Evolutionary conservation across 495 filamentous ascomycete species (phyloP).

Genomic region (Acidiella bohemica): DNA sequence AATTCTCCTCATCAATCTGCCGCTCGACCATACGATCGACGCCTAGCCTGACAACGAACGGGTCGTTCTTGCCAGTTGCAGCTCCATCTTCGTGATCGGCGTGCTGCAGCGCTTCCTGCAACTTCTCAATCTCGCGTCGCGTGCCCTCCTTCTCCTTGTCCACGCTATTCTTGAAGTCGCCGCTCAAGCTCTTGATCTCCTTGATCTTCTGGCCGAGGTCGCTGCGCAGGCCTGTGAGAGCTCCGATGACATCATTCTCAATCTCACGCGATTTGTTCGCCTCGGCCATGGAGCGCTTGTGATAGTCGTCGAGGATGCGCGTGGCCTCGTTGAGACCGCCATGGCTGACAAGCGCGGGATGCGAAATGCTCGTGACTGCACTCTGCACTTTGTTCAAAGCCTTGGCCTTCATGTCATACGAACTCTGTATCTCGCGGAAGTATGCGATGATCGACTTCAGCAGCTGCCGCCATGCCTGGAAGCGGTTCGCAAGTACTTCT

Average conservation of each 20-base stretch:
- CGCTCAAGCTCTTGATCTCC: constrained; percentile 82
- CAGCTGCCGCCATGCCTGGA: constrained; percentile 95
- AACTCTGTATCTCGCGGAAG: constrained; percentile 82
- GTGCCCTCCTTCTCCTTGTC: constrained; percentile 67
- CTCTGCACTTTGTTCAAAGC: constrained; percentile 70
- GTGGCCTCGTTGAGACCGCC: constrained; percentile 70
- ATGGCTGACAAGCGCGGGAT: constrained; percentile 54
- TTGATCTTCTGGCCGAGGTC: constrained; percentile 93
- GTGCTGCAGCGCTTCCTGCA: constrained; percentile 68
- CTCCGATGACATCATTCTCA: constrained; percentile 77
- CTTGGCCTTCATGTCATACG: constrained; percentile 79
- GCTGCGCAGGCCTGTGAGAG: constrained; percentile 69
- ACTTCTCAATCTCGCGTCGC: constrained; percentile 52
- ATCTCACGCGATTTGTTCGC: constrained; percentile 83
- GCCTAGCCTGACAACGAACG: constrained; percentile 68
- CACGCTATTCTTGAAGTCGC: constrained; percentile 87
- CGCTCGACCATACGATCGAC: constrained; percentile 81
- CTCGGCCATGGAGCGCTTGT: constrained; percentile 67
- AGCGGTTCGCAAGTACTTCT: constrained; percentile 76
- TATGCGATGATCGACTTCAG: constrained; percentile 91
- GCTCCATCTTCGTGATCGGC: constrained; percentile 62
- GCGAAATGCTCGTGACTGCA: constrained; percentile 62
- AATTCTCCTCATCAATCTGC: constrained; percentile 95
- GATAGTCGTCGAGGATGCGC: constrained; percentile 65
- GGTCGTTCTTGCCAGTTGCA: constrained; percentile 74